phyloP scores from a whole-genome alignment of 345 rosid species.

The Hypericum androsaemum region DNA sequence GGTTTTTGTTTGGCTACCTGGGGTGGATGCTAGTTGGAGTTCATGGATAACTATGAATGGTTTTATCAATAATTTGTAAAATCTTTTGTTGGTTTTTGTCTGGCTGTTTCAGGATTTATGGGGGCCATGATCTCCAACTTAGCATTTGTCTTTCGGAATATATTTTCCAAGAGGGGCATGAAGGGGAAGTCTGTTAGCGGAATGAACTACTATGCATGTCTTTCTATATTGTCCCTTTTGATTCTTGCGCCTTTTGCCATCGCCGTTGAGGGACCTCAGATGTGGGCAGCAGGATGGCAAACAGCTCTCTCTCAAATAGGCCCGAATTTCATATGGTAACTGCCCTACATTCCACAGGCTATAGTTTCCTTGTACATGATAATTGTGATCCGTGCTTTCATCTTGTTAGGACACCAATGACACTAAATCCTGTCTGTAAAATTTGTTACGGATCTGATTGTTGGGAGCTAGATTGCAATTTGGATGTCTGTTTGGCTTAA shows the following conservation, averaged over 20 bases:
- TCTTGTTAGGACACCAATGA: too few relatives aligned
- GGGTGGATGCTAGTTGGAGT: too few relatives aligned
- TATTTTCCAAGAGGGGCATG: constrained; percentile 95
- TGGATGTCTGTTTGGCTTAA: too few relatives aligned
- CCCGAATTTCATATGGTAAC: neutral
- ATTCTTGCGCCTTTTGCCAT: constrained; percentile 92
- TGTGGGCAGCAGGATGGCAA: neutral
- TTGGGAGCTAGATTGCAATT: too few relatives aligned
- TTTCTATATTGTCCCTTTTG: constrained; percentile 73
- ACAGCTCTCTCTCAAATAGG: neutral
- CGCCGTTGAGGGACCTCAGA: neutral
- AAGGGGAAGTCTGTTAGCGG: constrained; percentile 74
- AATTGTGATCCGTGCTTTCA: too few relatives aligned
- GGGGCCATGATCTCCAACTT: constrained; percentile 97
- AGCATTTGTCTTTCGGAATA: constrained; percentile 92
- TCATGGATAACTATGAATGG: neutral
- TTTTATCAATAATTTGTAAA: constrained; percentile 4
- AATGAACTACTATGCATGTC: constrained; percentile 87
- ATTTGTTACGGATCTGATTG: too few relatives aligned
- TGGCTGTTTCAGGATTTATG: constrained; percentile 53
- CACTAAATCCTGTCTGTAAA: too few relatives aligned
- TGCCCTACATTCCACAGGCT: neutral
- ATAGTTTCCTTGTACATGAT: too few relatives aligned
- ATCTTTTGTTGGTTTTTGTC: neutral
- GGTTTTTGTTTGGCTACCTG: neutral